phyloP scores from a whole-genome alignment of 257 asterid species.

The Ilex asprella region DNA sequence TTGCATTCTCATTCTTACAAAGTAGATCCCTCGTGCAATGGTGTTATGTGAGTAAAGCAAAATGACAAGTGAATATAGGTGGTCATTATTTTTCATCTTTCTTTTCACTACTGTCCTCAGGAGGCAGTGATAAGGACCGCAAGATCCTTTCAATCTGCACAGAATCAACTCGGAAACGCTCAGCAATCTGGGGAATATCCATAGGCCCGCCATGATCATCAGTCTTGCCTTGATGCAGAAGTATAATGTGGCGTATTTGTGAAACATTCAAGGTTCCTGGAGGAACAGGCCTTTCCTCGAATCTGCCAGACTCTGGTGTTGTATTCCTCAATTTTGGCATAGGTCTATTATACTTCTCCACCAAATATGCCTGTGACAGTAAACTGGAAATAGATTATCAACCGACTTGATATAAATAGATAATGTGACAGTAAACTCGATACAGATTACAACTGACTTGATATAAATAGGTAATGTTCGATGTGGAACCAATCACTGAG shows the following conservation, averaged over 20 bases:
- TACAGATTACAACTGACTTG: slow-evolving; percentile 1
- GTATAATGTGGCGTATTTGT: slow-evolving; percentile 64
- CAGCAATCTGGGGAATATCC: slow-evolving; percentile 51
- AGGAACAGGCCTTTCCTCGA: slow-evolving; percentile 67
- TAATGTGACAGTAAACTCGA: slow-evolving; percentile 21
- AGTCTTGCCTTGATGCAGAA: slow-evolving; percentile 67
- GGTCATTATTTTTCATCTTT: slow-evolving; percentile 10
- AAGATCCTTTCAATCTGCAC: slow-evolving; percentile 61
- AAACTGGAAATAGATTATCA: slow-evolving; percentile 6
- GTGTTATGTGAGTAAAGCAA: too few species aligned
- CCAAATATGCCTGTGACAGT: slow-evolving; percentile 60
- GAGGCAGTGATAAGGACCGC: slow-evolving; percentile 59
- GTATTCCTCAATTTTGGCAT: slow-evolving; percentile 76
- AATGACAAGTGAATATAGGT: too few species aligned
- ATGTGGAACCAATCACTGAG: too few species aligned
- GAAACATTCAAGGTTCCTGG: slow-evolving; percentile 72
- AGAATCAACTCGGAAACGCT: slow-evolving; percentile 44
- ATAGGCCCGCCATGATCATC: slow-evolving; percentile 54
- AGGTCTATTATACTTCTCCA: slow-evolving; percentile 63
- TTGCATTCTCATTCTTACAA: too few species aligned
- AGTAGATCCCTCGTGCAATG: too few species aligned
- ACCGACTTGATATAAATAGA: neutral
- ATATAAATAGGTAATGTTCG: neutral
- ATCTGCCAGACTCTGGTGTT: slow-evolving; percentile 51
- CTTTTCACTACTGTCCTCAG: slow-evolving; percentile 40